A percentile compares a stretch with the other conserved stretches of the same genome.
phyloP scores from a whole-genome alignment of 305 asterid genomes.

The Salvia sclarea region DNA sequence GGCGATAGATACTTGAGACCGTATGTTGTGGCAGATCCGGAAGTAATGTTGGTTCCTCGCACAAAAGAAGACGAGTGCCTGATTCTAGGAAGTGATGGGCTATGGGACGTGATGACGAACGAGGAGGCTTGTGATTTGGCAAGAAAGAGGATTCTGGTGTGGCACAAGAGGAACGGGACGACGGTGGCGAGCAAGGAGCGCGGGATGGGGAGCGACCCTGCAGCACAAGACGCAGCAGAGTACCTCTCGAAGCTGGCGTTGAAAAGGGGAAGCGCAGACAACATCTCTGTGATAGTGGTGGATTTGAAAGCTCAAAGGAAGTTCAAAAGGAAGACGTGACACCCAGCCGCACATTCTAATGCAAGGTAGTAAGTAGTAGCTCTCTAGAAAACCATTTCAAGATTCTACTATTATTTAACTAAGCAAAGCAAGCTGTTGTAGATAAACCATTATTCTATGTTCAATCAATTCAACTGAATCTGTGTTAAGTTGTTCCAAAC shows the following conservation, averaged over 20 bases:
- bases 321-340: slow-evolving; percentile 44
- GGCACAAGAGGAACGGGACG: slow-evolving; percentile 51
- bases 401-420: slow-evolving; percentile 25
- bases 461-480: slow-evolving; percentile 1
- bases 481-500: not conserved
- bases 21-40: slow-evolving; percentile 52
- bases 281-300: slow-evolving; percentile 51
- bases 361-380: slow-evolving; percentile 12
- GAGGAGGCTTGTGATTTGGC: slow-evolving; percentile 54
- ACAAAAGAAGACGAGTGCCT: slow-evolving; percentile 53
- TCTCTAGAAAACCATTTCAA: slow-evolving; percentile 7
- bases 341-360: too few species aligned
- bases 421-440: slow-evolving; percentile 25
- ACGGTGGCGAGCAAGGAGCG: slow-evolving; percentile 34
- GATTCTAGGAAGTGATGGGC: slow-evolving; percentile 47
- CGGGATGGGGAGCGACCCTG: too few species aligned
- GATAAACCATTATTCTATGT: slow-evolving; percentile 30
- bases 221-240: slow-evolving; percentile 52
- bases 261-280: slow-evolving; percentile 53
- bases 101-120: slow-evolving; percentile 51
- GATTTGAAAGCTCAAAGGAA: slow-evolving; percentile 53
- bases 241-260: slow-evolving; percentile 44
- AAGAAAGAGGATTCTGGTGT: slow-evolving; percentile 41
- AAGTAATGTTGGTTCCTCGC: slow-evolving; percentile 52
- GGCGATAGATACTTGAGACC: slow-evolving; percentile 62